Evolutionary conservation across 805 yeast genomes (phyloP).

Genomic region (Candida michaelii): DNA sequence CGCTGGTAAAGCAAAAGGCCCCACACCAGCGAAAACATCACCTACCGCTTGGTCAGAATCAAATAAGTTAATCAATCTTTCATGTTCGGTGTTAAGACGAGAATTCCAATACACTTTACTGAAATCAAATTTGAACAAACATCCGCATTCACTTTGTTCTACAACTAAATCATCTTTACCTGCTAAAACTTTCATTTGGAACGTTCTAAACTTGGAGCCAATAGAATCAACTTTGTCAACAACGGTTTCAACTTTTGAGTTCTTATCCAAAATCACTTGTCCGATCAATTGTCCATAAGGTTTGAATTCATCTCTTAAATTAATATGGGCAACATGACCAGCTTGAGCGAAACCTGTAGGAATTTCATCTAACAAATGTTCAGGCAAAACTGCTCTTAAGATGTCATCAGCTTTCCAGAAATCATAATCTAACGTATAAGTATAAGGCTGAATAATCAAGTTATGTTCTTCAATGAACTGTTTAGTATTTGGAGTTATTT

Average conservation of each 20-base stretch:
- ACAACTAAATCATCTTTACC: conserved; percentile 77
- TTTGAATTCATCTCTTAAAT: conserved; percentile 77
- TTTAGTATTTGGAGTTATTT: conserved; percentile 42
- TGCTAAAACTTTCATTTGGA: conserved; percentile 90
- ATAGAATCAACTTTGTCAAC: conserved; percentile 89
- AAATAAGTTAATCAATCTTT: conserved; percentile 65
- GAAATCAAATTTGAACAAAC: conserved; percentile 84
- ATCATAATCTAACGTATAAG: conserved; percentile 60
- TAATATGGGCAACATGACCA: conserved; percentile 94
- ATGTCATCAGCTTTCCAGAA: conserved; percentile 93
- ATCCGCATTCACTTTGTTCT: conserved; percentile 83
- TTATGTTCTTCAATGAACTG: conserved; percentile 47
- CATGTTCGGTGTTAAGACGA: conserved; percentile 91
- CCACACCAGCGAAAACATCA: conserved; percentile 98
- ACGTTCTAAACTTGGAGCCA: conserved; percentile 85
- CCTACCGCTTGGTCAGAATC: conserved; percentile 72
- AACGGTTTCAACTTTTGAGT: conserved; percentile 77
- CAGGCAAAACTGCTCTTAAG: conserved; percentile 74
- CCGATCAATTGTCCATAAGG: conserved; percentile 84
- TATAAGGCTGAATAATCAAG: conserved; percentile 52
- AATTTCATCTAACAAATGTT: conserved; percentile 60
- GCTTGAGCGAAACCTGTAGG: conserved; percentile 92
- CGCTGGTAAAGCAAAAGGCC: conserved; percentile 97
- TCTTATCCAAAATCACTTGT: conserved; percentile 85
- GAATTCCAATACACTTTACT: conserved; percentile 97